Evolutionary conservation across 1,284 basidiomycete genomes (phyloP).

Genomic region (Takashimella koratensis): DNA sequence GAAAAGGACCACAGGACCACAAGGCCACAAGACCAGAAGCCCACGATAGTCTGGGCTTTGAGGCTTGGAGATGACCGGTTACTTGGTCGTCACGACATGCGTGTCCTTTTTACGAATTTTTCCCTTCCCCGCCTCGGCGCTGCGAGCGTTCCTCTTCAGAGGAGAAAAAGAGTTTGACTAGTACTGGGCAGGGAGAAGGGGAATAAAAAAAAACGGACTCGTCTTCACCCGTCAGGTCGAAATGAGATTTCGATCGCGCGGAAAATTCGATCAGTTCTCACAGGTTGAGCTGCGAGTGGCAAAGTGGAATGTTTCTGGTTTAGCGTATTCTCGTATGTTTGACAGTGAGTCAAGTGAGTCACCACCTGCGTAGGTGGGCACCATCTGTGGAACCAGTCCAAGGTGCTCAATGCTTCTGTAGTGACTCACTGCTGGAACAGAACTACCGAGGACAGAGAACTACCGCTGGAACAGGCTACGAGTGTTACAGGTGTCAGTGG

Average conservation of each 20-base stretch:
- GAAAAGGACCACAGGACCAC: too few species aligned
- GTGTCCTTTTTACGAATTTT: too few species aligned
- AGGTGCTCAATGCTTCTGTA: too few species aligned
- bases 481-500: neutral
- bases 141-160: neutral
- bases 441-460: neutral
- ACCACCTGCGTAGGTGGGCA: neutral
- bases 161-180: neutral
- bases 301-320: neutral
- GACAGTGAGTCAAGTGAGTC: neutral
- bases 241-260: neutral
- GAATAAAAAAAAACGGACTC: neutral
- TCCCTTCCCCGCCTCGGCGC: too few species aligned
- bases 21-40: too few species aligned
- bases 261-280: neutral
- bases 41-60: too few species aligned
- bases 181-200: neutral
- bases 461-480: neutral
- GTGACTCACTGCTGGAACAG: too few species aligned
- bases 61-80: too few species aligned
- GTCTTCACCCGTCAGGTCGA: neutral
- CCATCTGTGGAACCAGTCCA: too few species aligned
- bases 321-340: neutral
- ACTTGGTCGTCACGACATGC: too few species aligned
- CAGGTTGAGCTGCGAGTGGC: neutral